Evolutionary conservation across 352 stramenopile genomes (phyloP).

Genomic region (Pythium aristosporum): DNA sequence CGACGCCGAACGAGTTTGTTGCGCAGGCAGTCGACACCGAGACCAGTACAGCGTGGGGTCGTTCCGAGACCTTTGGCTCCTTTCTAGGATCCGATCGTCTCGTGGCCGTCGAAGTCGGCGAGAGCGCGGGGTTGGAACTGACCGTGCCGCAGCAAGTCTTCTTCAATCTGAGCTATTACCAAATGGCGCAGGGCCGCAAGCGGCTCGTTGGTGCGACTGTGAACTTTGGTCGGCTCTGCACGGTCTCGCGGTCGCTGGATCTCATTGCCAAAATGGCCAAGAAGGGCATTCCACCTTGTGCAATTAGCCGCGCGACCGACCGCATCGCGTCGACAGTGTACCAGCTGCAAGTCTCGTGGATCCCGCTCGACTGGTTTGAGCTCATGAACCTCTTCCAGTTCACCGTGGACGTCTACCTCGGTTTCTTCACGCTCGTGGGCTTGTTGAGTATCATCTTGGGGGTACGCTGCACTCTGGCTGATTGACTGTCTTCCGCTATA

Average conservation of each 20-base stretch:
- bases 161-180: constrained; percentile 80
- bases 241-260: constrained; percentile 54
- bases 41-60: constrained; percentile 47
- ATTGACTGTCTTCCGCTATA: neutral
- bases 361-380: constrained; percentile 91
- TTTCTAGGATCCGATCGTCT: constrained; percentile 67
- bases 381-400: constrained; percentile 97
- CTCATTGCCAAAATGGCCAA: constrained; percentile 69
- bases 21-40: constrained; percentile 15
- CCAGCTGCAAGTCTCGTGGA: constrained; percentile 86
- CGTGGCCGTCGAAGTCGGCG: constrained; percentile 69
- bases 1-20: constrained; percentile 60
- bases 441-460: constrained; percentile 86
- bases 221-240: constrained; percentile 78
- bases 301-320: constrained; percentile 64
- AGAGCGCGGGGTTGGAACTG: constrained; percentile 39
- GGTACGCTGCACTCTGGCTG: constrained; percentile 33
- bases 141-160: constrained; percentile 70
- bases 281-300: constrained; percentile 62
- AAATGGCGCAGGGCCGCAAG: constrained; percentile 63
- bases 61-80: constrained; percentile 42
- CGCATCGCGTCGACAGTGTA: constrained; percentile 74
- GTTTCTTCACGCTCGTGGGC: constrained; percentile 93
- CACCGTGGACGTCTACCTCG: constrained; percentile 90
- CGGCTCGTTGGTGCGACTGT: constrained; percentile 59